A percentile compares a stretch with the other conserved stretches of the same genome.
These are phyloP conservation scores for Trypanosoma vivax DNA, from an alignment of 208 protist species.

Conservation along the genomic window DNA sequence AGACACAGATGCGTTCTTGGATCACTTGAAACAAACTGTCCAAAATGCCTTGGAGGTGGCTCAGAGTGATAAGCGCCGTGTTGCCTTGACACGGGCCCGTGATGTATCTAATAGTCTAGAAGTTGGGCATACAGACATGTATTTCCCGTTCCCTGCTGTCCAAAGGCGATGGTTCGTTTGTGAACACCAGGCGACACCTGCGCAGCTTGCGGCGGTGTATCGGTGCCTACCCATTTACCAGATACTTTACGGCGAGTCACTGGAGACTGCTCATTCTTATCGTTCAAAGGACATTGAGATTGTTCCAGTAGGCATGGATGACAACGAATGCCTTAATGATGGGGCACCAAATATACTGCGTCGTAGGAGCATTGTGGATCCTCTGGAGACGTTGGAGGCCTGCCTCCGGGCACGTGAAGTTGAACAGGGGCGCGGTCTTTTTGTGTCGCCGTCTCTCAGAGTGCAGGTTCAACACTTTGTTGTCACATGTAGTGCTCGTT, in stretches of 20 bases:
- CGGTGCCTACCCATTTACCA: constrained; percentile 52
- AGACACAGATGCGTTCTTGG: constrained; percentile 40
- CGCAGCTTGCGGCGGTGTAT: constrained; percentile 35
- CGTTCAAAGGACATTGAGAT: background rate
- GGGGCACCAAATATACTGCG: constrained; percentile 24
- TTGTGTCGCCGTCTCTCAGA: constrained; percentile 23
- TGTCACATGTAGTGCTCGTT: constrained; percentile 67
- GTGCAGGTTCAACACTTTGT: constrained; percentile 68
- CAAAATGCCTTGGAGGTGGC: background rate
- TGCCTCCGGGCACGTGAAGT: constrained; percentile 20
- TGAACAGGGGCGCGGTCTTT: background rate
- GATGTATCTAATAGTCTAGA: constrained; percentile 26
- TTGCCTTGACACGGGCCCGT: constrained; percentile 20
- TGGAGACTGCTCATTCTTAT: background rate
- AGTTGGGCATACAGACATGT: constrained; percentile 59
- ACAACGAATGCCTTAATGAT: constrained; percentile 3
- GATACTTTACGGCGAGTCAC: constrained; percentile 24
- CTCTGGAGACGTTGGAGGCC: constrained; percentile 47
- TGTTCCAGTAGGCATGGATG: background rate
- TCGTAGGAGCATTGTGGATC: constrained; percentile 29
- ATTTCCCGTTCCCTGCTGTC: constrained; percentile 68
- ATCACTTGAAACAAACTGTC: constrained; percentile 15
- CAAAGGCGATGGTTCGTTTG: constrained; percentile 62
- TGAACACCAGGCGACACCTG: constrained; percentile 45
- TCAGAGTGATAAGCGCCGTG: background rate